phyloP scores from a whole-genome alignment of 177 flowering plant species.

The Vitis hybrid region DNA sequence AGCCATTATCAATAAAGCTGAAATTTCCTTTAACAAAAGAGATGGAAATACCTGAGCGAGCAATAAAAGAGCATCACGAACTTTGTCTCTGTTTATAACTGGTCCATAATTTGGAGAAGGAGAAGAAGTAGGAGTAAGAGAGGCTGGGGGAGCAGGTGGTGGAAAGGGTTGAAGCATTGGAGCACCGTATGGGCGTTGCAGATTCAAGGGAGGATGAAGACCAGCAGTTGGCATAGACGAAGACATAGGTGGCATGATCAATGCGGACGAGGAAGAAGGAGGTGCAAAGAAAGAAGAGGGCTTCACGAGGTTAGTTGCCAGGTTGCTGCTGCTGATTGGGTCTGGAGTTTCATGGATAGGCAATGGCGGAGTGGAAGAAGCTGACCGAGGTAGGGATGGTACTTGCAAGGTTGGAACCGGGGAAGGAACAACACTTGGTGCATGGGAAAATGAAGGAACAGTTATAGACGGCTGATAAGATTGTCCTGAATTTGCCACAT shows the following conservation, averaged over 20 bases:
- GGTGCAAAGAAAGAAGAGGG: constrained; percentile 48
- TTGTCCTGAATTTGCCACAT: constrained; percentile 24
- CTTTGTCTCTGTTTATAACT: constrained; percentile 60
- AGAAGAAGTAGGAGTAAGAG: constrained; percentile 51
- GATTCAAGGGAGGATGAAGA: constrained; percentile 35
- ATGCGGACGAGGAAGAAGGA: constrained; percentile 35
- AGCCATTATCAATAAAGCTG: background rate
- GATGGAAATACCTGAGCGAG: constrained; percentile 64
- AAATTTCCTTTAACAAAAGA: background rate
- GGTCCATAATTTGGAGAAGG: constrained; percentile 29
- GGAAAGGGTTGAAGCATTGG: constrained; percentile 86
- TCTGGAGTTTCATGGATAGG: constrained; percentile 29
- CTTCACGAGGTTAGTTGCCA: constrained; percentile 41
- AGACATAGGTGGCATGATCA: constrained; percentile 29
- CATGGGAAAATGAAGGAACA: constrained; percentile 19
- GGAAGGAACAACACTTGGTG: constrained; percentile 19
- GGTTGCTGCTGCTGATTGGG: constrained; percentile 20
- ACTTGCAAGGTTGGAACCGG: constrained; percentile 19
- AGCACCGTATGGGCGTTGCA: constrained; percentile 68
- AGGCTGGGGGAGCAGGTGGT: constrained; percentile 73
- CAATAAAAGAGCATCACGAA: constrained; percentile 70
- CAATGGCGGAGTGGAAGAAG: constrained; percentile 20
- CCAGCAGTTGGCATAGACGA: constrained; percentile 29
- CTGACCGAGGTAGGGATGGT: constrained; percentile 21
- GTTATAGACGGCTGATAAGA: constrained; percentile 22